A percentile compares a stretch with the other conserved stretches of the same genome.
Evolutionary conservation across 768 basidiomycete species (phyloP).

Genomic region (Termitomyces sp.): DNA sequence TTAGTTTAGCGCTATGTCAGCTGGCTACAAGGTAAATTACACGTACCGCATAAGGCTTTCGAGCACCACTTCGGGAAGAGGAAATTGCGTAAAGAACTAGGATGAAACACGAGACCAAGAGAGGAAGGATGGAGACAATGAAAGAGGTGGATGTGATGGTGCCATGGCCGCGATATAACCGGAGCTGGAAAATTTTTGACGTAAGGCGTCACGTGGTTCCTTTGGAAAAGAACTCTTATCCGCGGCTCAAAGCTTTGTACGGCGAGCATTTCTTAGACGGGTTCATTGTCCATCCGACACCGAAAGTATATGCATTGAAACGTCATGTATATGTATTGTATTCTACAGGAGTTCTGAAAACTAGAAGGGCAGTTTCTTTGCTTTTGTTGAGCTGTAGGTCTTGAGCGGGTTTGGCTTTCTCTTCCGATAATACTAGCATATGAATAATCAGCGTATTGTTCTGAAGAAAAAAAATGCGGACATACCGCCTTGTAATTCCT

Average conservation of each 20-base stretch:
- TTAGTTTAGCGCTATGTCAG: background rate
- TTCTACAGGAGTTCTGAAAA: background rate
- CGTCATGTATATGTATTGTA: background rate
- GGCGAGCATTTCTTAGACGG: background rate
- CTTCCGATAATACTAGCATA: constrained; percentile 39
- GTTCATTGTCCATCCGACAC: background rate
- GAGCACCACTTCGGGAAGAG: background rate
- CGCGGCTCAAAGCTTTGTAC: too few species aligned
- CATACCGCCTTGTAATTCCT: constrained; percentile 60
- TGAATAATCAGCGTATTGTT: background rate
- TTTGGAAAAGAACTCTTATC: too few species aligned
- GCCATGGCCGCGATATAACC: background rate
- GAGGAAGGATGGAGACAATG: background rate
- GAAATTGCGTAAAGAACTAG: background rate
- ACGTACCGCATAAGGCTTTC: background rate
- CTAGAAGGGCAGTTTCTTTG: constrained; percentile 60
- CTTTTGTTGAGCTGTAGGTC: constrained; percentile 38
- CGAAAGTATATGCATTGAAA: background rate
- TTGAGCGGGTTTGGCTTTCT: constrained; percentile 56
- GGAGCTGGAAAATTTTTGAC: background rate
- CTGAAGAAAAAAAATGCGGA: constrained; percentile 9
- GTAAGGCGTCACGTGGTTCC: too few species aligned
- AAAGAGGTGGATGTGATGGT: too few species aligned
- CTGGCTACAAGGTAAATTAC: background rate
- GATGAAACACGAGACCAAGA: background rate